phyloP scores from a whole-genome alignment of 176 grass and related monocot species.

The Hyparrhenia diplandra region DNA sequence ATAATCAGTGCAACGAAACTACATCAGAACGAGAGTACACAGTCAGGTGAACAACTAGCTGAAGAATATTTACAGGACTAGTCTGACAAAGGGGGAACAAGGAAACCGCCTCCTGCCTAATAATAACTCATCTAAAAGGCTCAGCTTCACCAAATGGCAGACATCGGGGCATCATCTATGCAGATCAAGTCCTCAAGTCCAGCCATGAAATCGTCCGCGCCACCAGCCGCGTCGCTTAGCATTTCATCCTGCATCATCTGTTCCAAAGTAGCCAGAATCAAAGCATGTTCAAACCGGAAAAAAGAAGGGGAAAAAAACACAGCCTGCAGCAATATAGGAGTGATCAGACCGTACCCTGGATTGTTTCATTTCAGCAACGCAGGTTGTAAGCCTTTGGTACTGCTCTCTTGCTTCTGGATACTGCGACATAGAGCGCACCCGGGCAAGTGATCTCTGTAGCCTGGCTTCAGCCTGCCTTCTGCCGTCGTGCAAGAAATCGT shows the following conservation, averaged over 20 bases:
- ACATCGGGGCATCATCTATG: conserved; percentile 39
- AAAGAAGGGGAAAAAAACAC: not conserved
- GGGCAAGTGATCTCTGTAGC: conserved; percentile 61
- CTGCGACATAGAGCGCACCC: conserved; percentile 81
- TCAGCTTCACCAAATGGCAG: conserved; percentile 44
- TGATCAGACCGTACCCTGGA: conserved; percentile 43
- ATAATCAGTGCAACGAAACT: conserved; percentile 14
- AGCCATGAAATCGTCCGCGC: conserved; percentile 56
- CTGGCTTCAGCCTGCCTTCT: conserved; percentile 77
- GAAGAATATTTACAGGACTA: conserved; percentile 51
- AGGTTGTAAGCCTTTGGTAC: conserved; percentile 63
- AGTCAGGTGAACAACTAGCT: conserved; percentile 12
- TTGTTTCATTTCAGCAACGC: conserved; percentile 66
- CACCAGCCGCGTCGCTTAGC: conserved; percentile 29
- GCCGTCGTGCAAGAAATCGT: conserved; percentile 75
- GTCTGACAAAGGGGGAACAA: conserved; percentile 7
- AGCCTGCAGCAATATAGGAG: not conserved
- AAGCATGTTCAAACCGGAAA: not conserved
- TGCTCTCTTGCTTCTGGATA: conserved; percentile 90
- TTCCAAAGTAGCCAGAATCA: not conserved
- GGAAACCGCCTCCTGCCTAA: not conserved
- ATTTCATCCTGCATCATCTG: conserved; percentile 55
- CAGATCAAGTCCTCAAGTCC: conserved; percentile 62
- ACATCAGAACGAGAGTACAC: not conserved
- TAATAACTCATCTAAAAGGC: conserved; percentile 9